Evolutionary conservation across 371 early-diverging fungal genomes (phyloP).

Genomic region (Zychaea mexicana): DNA sequence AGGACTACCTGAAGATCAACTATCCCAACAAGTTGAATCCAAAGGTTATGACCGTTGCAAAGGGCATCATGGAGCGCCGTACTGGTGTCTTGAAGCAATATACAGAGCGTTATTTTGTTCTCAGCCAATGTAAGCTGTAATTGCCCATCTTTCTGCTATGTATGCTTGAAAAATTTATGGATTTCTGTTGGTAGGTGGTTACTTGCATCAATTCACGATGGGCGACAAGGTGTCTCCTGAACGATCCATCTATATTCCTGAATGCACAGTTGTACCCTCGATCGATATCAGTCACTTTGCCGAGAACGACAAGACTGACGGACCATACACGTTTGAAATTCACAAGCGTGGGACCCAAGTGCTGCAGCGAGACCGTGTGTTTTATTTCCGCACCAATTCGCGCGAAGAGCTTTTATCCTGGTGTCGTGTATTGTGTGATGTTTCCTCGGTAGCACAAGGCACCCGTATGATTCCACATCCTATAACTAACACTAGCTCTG

Average conservation of each 20-base stretch:
- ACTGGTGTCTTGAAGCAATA: conserved; percentile 42
- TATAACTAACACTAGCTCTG: not conserved
- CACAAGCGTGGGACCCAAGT: conserved; percentile 16
- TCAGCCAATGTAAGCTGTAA: conserved; percentile 38
- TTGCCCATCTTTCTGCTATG: not conserved
- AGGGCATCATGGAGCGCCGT: conserved; percentile 40
- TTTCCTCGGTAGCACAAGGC: conserved; percentile 9
- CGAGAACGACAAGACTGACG: conserved; percentile 1
- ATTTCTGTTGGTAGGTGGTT: conserved; percentile 48
- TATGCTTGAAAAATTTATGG: too few species aligned
- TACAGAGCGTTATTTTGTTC: conserved; percentile 34
- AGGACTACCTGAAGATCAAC: conserved; percentile 45
- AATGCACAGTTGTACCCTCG: conserved; percentile 23
- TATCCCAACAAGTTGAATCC: conserved; percentile 49
- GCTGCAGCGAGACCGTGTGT: conserved; percentile 16
- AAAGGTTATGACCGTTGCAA: conserved; percentile 38
- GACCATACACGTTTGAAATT: conserved; percentile 17
- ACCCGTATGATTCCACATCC: not conserved
- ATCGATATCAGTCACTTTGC: conserved; percentile 26
- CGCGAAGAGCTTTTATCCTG: conserved; percentile 18
- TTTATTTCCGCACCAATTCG: conserved; percentile 14
- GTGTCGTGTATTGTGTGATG: conserved; percentile 17
- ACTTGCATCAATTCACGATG: conserved; percentile 42
- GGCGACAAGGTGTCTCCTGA: conserved; percentile 42
- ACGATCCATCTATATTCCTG: conserved; percentile 40